These are phyloP conservation scores for Plasmodium ovale DNA, from an alignment of 169 alveolate species.

Conservation along the genomic window DNA sequence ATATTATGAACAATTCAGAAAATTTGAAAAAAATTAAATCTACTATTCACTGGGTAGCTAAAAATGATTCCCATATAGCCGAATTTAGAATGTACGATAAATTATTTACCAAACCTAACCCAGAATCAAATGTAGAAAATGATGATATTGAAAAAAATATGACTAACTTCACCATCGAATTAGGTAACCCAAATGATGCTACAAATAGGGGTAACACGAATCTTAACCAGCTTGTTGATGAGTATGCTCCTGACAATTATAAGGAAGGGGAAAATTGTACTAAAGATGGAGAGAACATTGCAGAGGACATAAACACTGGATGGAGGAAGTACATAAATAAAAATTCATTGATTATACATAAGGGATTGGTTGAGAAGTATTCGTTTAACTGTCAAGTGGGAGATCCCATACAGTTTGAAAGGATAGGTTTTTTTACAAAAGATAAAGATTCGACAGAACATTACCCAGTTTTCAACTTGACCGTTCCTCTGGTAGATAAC, in stretches of 20 bases:
- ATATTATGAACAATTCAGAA: neutral
- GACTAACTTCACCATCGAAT: neutral
- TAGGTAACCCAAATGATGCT: neutral
- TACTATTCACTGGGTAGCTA: constrained; percentile 89
- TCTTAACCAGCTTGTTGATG: neutral
- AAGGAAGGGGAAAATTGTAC: neutral
- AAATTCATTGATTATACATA: constrained; percentile 81
- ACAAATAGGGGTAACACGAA: neutral
- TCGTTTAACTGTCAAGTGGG: constrained; percentile 76
- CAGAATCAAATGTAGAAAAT: constrained; percentile 73
- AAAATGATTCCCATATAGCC: constrained; percentile 78
- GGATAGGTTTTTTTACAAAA: constrained; percentile 89
- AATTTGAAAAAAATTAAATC: constrained; percentile 85
- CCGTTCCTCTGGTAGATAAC: constrained; percentile 84
- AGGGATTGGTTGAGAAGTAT: constrained; percentile 79
- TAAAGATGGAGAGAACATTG: constrained; percentile 52
- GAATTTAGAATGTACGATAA: constrained; percentile 89
- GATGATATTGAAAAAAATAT: constrained; percentile 3
- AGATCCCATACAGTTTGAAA: constrained; percentile 89
- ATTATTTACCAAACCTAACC: constrained; percentile 87
- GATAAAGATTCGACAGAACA: constrained; percentile 85
- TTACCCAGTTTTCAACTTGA: constrained; percentile 79
- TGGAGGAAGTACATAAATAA: constrained; percentile 88
- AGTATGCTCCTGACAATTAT: neutral
- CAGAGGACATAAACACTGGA: constrained; percentile 71